Percentiles rank a stretch among this genome's conserved stretches.
phyloP scores from a whole-genome alignment of 257 asterid genomes.

The Nicotiana noctiflora region DNA sequence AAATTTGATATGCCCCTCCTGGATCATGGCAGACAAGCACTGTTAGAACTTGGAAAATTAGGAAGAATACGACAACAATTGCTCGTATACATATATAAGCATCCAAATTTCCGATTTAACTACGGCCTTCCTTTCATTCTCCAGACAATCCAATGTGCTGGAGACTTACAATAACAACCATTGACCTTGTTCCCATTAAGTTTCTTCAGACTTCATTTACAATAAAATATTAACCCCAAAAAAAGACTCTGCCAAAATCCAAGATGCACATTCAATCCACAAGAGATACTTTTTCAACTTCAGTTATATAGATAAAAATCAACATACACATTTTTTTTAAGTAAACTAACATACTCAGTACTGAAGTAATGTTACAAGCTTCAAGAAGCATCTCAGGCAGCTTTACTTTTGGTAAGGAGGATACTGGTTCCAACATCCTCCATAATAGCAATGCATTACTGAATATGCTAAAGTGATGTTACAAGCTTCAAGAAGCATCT shows the following conservation, averaged over 20 bases:
- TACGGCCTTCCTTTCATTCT: not conserved
- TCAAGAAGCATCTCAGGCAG: not conserved
- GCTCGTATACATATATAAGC: not conserved
- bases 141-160: not conserved
- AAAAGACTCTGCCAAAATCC: not conserved
- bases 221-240: not conserved
- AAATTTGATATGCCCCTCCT: conserved; percentile 40
- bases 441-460: not conserved
- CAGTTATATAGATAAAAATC: not conserved
- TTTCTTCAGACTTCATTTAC: not conserved
- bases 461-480: not conserved
- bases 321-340: not conserved
- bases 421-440: not conserved
- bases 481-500: not conserved
- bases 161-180: too few species aligned
- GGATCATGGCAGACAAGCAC: conserved; percentile 8
- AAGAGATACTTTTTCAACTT: not conserved
- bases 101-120: not conserved
- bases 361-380: not conserved
- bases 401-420: not conserved
- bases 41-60: not conserved
- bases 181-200: too few species aligned
- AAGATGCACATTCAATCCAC: not conserved
- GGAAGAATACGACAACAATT: not conserved
- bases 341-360: not conserved